Conservation (phyloP, 1,284 basidiomycete species). For the Papiliotrema flavescens region DNA sequence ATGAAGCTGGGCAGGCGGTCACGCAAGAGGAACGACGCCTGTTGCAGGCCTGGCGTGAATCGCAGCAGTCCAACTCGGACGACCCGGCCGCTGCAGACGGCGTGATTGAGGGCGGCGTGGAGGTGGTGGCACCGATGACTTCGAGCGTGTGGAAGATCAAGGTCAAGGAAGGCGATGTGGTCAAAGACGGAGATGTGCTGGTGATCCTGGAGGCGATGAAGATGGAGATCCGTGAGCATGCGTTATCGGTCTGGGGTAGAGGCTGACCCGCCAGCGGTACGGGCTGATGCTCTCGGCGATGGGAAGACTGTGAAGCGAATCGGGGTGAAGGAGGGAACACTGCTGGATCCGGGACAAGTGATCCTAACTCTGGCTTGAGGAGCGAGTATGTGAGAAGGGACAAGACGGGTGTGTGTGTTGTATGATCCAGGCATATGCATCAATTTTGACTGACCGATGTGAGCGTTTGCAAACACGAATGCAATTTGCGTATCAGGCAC, state of each 20-base stretch:
- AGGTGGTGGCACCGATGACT: conserved; percentile 52
- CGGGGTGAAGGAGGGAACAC: conserved; percentile 22
- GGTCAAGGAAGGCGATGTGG: conserved; percentile 30
- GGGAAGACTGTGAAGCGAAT: conserved; percentile 29
- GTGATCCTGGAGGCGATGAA: conserved; percentile 70
- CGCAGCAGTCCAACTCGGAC: conserved; percentile 42
- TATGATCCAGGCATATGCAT: no score
- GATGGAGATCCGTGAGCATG: conserved; percentile 52
- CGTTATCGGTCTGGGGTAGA: background rate
- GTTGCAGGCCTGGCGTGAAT: conserved; percentile 49
- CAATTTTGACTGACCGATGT: no score
- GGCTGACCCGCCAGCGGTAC: conserved; percentile 15
- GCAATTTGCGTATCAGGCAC: no score
- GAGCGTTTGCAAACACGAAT: no score
- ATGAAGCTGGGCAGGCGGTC: conserved; percentile 21
- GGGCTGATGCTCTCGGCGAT: conserved; percentile 31
- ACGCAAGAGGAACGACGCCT: conserved; percentile 45
- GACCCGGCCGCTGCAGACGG: background rate
- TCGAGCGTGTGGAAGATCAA: conserved; percentile 61
- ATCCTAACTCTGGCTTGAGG: conserved; percentile 13
- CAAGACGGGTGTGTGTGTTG: no score
- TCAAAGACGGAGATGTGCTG: conserved; percentile 53
- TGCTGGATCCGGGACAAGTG: conserved; percentile 25
- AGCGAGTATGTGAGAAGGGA: no score
- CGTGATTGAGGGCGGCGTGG: conserved; percentile 16